Evolutionary conservation across 2,329 filamentous ascomycete species (phyloP), one percentile per base, ranked within the genome.

Genomic region (Grosmannia clavigera): DNA sequence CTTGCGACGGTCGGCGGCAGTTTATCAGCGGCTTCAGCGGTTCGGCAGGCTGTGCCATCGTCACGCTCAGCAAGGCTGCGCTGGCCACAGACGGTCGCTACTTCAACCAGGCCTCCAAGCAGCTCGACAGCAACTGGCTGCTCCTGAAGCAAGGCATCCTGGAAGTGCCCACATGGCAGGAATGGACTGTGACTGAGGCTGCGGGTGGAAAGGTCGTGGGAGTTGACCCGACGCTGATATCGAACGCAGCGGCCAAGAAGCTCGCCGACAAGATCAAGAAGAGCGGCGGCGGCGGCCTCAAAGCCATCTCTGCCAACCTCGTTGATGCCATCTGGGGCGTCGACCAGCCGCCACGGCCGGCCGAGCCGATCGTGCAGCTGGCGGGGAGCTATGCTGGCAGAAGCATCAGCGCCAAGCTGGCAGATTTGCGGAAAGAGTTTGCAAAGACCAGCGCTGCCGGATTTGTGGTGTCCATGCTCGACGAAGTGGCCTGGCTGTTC

Each of bases 401-500:
- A 72, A 80, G 84, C 59, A 90, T 90, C 66, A 81, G 86, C 66
- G 81, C 87, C 54, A 99, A 99, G 74, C 81, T 99, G 10, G 79
- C 82, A 29, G 91, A 95, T 54, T 75, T 99, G 60, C 84, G 92
- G n/a, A 92, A 92, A 70, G 92, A 96, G 66, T 76, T 99, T 19
- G 85, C 89, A 63, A 96, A 94, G 78, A 95, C 89, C 75, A 94
- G 94, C 70, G 87, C 85, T 6, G 81, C 86, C 22, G 92, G 90
- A 1, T 90, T 97, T 66, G 84, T 97, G 56, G 83, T 97, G 54
- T 96, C 92, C 6, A 92, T 95, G 85, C 82, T 99, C 52, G 94
- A 99, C 68, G 94, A 99, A 73, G 84, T 96, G 67, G 94, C 94
- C 12, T 99, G 94, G 94, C 80, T 99, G n/a, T 96, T 96, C 77